These are phyloP conservation scores for Rachicladosporium sp. DNA, from an alignment of 2,329 filamentous ascomycete species.

Conservation along the genomic window DNA sequence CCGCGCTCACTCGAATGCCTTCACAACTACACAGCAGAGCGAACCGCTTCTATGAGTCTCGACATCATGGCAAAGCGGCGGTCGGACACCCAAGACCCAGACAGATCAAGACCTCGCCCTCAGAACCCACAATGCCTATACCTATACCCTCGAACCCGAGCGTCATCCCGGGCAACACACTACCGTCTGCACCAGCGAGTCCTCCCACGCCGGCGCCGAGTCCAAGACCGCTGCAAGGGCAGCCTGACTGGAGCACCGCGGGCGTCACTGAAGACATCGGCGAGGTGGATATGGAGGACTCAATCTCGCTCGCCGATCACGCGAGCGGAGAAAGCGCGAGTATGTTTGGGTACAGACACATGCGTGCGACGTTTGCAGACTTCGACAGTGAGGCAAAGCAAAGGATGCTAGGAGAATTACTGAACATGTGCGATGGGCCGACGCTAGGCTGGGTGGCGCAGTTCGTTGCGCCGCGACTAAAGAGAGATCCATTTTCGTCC, in stretches of 20 bases:
- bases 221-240: constrained; percentile 49
- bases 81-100: constrained; percentile 31
- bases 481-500: constrained; percentile 89
- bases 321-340: constrained; percentile 14
- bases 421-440: constrained; percentile 90
- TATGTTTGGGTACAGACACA: constrained; percentile 48
- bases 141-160: constrained; percentile 31
- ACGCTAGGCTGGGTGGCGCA: constrained; percentile 92
- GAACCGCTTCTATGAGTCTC: constrained; percentile 16
- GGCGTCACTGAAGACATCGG: constrained; percentile 74
- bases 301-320: constrained; percentile 11
- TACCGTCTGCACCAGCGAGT: constrained; percentile 52
- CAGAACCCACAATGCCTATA: constrained; percentile 30
- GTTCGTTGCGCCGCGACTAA: constrained; percentile 84
- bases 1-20: constrained; percentile 18
- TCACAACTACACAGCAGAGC: constrained; percentile 17
- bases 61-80: constrained; percentile 21
- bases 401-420: constrained; percentile 69
- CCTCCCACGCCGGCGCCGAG: constrained; percentile 56
- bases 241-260: constrained; percentile 64
- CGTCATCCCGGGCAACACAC: constrained; percentile 46
- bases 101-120: constrained; percentile 32
- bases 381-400: constrained; percentile 66
- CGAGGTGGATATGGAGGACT: constrained; percentile 19
- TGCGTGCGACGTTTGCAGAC: constrained; percentile 67